Evolutionary conservation across 116 monocot species (phyloP).

Genomic region (Trichopus zeylanicus): DNA sequence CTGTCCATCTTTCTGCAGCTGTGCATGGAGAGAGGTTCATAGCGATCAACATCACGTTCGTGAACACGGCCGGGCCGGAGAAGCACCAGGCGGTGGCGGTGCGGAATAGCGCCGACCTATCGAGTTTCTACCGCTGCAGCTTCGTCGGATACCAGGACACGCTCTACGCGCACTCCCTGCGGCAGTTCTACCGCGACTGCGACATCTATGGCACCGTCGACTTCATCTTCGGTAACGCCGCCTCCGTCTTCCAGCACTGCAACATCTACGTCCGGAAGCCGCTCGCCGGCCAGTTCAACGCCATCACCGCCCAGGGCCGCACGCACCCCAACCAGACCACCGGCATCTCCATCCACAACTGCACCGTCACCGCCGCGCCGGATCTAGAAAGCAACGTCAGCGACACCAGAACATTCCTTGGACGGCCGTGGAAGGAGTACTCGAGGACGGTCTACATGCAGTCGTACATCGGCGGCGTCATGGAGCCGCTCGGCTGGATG

Average conservation of each 20-base stretch:
- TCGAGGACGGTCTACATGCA: conserved; percentile 53
- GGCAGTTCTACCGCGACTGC: conserved; percentile 92
- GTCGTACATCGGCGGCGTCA: conserved; percentile 40
- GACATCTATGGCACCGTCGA: conserved; percentile 77
- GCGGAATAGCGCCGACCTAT: conserved; percentile 55
- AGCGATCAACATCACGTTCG: conserved; percentile 41
- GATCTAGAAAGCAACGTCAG: conserved; percentile 25
- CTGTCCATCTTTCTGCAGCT: conserved; percentile 19
- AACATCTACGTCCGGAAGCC: conserved; percentile 42
- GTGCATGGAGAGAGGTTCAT: conserved; percentile 54
- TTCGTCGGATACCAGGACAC: conserved; percentile 78
- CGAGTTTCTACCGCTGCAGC: conserved; percentile 45
- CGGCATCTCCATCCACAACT: conserved; percentile 67
- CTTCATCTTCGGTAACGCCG: conserved; percentile 88
- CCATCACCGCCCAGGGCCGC: conserved; percentile 60
- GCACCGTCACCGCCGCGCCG: conserved; percentile 40
- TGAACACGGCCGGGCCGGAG: conserved; percentile 61
- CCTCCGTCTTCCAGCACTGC: conserved; percentile 68
- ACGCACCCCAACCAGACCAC: conserved; percentile 54
- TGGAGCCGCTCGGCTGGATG: conserved; percentile 59
- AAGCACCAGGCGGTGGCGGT: conserved; percentile 83
- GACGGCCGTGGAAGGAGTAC: conserved; percentile 63
- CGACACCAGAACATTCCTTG: conserved; percentile 36
- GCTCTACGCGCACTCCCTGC: conserved; percentile 81
- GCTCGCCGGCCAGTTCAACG: conserved; percentile 38